phyloP scores from a whole-genome alignment of 768 basidiomycete genomes.

The Boletus rubescentipes region DNA sequence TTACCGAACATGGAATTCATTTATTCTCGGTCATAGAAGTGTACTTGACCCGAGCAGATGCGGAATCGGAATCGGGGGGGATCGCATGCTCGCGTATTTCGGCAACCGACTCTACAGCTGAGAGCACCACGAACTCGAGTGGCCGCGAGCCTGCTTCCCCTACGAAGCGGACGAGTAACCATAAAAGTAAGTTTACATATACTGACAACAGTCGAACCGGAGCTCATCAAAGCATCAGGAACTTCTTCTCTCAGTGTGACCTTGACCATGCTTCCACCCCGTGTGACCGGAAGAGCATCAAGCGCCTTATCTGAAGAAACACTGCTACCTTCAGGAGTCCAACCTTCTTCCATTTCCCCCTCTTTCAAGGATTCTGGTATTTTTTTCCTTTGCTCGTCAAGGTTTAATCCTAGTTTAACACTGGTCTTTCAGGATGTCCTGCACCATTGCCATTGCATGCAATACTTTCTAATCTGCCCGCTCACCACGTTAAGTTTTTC shows the following conservation, averaged over 20 bases:
- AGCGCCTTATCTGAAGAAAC: not conserved
- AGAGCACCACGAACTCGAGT: not conserved
- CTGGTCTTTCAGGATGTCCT: constrained; percentile 4
- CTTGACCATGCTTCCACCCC: not conserved
- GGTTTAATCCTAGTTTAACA: not conserved
- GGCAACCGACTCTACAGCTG: not conserved
- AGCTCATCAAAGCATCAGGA: constrained; percentile 2
- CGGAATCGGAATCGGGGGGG: not conserved
- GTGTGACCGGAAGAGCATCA: not conserved
- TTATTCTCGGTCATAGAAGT: not conserved
- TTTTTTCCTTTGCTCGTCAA: not conserved
- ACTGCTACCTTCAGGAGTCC: not conserved
- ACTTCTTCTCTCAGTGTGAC: constrained; percentile 5
- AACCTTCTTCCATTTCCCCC: not conserved
- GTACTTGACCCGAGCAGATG: not conserved
- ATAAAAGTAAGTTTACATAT: constrained; percentile 10
- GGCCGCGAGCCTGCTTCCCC: not conserved
- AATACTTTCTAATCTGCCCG: constrained; percentile 54
- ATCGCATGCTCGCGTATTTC: not conserved
- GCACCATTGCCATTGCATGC: constrained; percentile 40
- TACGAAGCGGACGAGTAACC: not conserved
- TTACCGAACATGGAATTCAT: not conserved
- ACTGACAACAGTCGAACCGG: not conserved
- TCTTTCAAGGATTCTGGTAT: constrained; percentile 15
- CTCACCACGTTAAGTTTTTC: constrained; percentile 71